Conservation (phyloP, 139 green algal genomes). For the Volvox reticuliferus region DNA sequence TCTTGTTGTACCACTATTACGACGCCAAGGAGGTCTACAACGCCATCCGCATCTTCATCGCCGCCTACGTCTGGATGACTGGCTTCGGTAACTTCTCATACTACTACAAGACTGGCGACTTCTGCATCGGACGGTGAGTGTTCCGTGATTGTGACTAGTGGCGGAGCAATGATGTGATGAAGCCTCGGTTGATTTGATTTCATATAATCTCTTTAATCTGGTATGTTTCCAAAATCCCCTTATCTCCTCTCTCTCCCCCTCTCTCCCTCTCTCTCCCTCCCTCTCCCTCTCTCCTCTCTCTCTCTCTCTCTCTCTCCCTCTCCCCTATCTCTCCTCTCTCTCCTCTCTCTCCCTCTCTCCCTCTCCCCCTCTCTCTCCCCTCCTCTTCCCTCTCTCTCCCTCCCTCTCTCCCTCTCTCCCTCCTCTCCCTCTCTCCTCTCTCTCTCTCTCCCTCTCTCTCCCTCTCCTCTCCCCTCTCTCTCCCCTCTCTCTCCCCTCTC, state of each 20-base stretch:
- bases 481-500: background rate
- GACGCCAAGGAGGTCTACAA: constrained; percentile 95
- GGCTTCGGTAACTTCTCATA: constrained; percentile 97
- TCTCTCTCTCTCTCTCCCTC: too few species aligned
- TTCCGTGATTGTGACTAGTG: too few species aligned
- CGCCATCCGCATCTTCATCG: constrained; percentile 98
- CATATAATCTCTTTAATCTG: too few species aligned
- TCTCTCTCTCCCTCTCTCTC: background rate
- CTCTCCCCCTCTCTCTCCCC: background rate
- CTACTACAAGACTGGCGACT: constrained; percentile 88
- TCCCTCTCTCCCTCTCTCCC: background rate
- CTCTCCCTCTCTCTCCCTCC: background rate
- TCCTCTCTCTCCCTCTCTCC: background rate
- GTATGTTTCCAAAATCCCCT: too few species aligned
- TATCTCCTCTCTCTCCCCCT: background rate
- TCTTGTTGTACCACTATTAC: constrained; percentile 98
- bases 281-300: background rate
- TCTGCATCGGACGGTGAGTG: constrained; percentile 66
- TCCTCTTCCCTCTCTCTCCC: background rate
- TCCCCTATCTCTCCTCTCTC: background rate
- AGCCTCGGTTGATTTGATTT: too few species aligned
- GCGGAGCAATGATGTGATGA: too few species aligned
- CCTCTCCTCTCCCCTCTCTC: too few species aligned
- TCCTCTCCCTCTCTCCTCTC: background rate
- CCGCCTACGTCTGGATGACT: constrained; percentile 98